Conservation (phyloP, 768 basidiomycete species). For the Dentipellis fragilis region DNA sequence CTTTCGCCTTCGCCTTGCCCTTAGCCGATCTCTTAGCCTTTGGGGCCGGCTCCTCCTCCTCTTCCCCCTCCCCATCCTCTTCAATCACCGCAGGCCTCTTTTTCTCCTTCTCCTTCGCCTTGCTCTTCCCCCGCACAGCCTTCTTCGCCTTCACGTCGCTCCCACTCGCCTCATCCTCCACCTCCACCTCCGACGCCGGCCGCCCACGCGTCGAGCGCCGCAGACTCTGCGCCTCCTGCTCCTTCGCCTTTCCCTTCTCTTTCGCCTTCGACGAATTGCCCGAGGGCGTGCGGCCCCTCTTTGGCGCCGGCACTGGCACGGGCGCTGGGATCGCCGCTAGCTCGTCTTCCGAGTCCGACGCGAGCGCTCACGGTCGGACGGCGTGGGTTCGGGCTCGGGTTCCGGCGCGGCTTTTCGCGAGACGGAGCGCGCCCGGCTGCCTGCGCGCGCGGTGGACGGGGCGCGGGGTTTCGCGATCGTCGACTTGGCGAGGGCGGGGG, state of each 20-base stretch:
- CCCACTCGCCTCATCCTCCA: constrained; percentile 17
- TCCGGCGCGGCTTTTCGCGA: constrained; percentile 6
- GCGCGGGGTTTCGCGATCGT: constrained; percentile 14
- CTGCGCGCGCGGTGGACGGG: constrained; percentile 18
- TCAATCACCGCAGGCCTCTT: constrained; percentile 19
- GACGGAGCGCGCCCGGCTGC: constrained; percentile 13
- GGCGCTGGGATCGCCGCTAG: not conserved
- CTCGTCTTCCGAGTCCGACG: constrained; percentile 9
- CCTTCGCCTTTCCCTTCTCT: not conserved
- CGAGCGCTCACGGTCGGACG: not conserved
- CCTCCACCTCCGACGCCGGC: constrained; percentile 3
- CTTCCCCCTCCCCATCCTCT: constrained; percentile 20
- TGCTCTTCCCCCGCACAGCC: constrained; percentile 15
- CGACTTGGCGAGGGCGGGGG: constrained; percentile 16
- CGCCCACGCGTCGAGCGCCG: constrained; percentile 14
- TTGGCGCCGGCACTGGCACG: constrained; percentile 2
- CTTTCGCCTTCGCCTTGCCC: constrained; percentile 13
- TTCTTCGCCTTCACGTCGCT: constrained; percentile 18
- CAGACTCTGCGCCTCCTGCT: constrained; percentile 3
- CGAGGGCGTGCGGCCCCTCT: constrained; percentile 6
- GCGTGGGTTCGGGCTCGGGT: not conserved
- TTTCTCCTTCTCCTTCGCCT: constrained; percentile 11
- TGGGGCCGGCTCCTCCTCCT: constrained; percentile 14
- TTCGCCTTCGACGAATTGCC: not conserved
- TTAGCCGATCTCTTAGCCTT: constrained; percentile 20